Base-by-base conservation (phyloP, 768 basidiomycete genomes). In the Macrolepiota albuminosa region DNA sequence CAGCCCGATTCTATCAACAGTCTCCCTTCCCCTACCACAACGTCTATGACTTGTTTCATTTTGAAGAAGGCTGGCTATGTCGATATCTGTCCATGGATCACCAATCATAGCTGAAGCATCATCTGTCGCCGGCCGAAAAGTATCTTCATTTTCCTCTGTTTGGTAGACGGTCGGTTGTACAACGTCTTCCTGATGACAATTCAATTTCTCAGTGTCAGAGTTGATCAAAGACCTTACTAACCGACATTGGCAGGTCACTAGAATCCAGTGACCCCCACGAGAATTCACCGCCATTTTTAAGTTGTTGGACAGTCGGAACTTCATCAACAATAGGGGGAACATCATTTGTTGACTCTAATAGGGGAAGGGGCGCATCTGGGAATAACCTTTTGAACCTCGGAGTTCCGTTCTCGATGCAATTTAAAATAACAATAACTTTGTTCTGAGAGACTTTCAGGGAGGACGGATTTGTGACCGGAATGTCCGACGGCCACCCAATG, bases 391-490 rank as follows among this genome's bases (percentile, higher is more conserved):
- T 75, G 66, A 87, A 87, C 45, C 68, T 72, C 68, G 86, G 70
- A 4, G 71, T 71, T 13, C 85, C 83, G 50, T 67, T 76, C 49
- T 77, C 71, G 45, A 86, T 68, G 51, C 77, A 75, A 26, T 84
- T 78, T 39, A 85, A 71, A n/a, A n/a, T n/a, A n/a, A n/a, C n/a
- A 16, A 88, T 66, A 11, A 68, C 66, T 65, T 78, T 81, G 68
- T 87, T 87, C 64, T 87, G 85, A 50, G 67, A 68, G 24, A 71
- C 71, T 63, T 83, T 84, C 56, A 88, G 68, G 10, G 78, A 71
- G 33, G 86, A 88, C 6, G 87, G 87, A 63, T 88, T 89, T 63
- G 81, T 80, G 26, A 73, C 69, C 7, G 86, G 86, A 26, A 89
- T 77, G 34, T 72, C 72, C 26, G 76, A 61, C 10, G 87, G 87